Evolutionary conservation across 257 asterid genomes (phyloP).

Genomic region (Datura wrightii): DNA sequence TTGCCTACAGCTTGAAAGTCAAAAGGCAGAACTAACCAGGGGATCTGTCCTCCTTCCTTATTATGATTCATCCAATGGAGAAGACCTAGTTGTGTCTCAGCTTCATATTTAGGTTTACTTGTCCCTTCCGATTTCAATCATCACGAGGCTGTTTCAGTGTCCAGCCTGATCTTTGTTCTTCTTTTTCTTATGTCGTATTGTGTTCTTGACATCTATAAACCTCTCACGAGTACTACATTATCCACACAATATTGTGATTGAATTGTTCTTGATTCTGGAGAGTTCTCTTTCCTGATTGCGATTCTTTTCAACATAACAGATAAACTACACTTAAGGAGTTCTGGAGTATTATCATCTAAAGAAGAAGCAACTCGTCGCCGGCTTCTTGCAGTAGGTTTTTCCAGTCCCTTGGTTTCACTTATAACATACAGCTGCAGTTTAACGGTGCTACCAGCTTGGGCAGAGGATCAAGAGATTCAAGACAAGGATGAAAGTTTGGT

Average conservation of each 20-base stretch:
- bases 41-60: constrained; percentile 1
- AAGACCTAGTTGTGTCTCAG: background rate
- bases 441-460: constrained; percentile 50
- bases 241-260: background rate
- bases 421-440: constrained; percentile 38
- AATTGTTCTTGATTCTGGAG: constrained; percentile 4
- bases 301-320: constrained; percentile 40
- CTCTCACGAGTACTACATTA: background rate
- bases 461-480: constrained; percentile 56
- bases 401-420: constrained; percentile 47
- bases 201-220: constrained; percentile 12
- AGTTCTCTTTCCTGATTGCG: background rate
- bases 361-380: constrained; percentile 55
- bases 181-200: background rate
- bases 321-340: constrained; percentile 41
- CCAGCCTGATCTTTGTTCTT: background rate
- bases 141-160: background rate
- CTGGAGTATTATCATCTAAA: constrained; percentile 38
- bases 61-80: background rate
- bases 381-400: constrained; percentile 46
- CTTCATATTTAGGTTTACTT: background rate
- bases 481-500: constrained; percentile 58
- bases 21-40: background rate
- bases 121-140: background rate
- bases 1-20: background rate